A percentile compares a stretch with the other conserved stretches of the same genome.
Evolutionary conservation across 257 asterid species (phyloP).

Genomic region (Ajuga chamaepitys): DNA sequence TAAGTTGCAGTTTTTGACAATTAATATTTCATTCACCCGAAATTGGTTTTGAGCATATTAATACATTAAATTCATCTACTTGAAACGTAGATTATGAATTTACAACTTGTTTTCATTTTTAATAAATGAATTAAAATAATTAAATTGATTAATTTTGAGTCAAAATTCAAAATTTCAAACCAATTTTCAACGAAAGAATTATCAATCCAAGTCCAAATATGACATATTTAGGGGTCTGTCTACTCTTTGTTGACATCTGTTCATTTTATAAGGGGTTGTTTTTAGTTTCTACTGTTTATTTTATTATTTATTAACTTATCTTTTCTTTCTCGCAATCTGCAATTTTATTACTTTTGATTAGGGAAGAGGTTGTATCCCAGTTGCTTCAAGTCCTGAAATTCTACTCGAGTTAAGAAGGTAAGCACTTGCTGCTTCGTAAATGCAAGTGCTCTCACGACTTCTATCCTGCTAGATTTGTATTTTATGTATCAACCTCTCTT

Average conservation of each 20-base stretch:
- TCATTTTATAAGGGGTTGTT: neutral
- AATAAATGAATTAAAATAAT: too few relatives aligned
- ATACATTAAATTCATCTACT: too few relatives aligned
- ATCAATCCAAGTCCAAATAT: slow-evolving; percentile 98
- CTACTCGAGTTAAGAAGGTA: slow-evolving; percentile 93
- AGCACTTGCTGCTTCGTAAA: slow-evolving; percentile 4
- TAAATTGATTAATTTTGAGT: too few relatives aligned
- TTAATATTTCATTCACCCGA: too few relatives aligned
- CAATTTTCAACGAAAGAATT: too few relatives aligned
- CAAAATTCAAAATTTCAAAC: too few relatives aligned
- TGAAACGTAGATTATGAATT: too few relatives aligned
- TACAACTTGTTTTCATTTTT: too few relatives aligned
- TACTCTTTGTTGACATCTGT: slow-evolving; percentile 16
- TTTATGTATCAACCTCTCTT: neutral
- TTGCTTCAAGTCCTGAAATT: slow-evolving; percentile 98
- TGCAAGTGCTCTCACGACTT: neutral
- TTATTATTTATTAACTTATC: too few relatives aligned
- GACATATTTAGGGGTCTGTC: slow-evolving; percentile 83
- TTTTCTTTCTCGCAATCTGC: slow-evolving; percentile 12
- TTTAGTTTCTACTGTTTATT: too few relatives aligned
- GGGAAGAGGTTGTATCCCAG: slow-evolving; percentile 95
- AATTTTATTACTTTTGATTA: slow-evolving; percentile 22
- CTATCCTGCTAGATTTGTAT: slow-evolving; percentile 3
- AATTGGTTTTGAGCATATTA: too few relatives aligned
- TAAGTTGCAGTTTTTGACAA: too few relatives aligned